phyloP scores from a whole-genome alignment of 805 yeast genomes.

The Metschnikowia matae region DNA sequence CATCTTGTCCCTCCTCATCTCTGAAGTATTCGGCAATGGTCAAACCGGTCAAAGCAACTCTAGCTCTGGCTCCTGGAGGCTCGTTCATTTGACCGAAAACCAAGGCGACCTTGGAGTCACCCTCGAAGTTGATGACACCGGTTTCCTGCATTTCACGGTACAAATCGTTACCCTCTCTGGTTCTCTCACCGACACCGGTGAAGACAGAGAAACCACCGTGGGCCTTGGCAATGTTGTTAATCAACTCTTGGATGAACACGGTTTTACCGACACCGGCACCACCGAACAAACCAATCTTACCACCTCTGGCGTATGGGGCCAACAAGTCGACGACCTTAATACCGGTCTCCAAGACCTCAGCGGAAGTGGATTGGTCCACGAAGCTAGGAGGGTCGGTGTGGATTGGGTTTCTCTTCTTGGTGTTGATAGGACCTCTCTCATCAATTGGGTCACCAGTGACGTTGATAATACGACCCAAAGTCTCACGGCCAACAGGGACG shows the following conservation, averaged over 20 bases:
- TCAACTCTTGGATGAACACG: constrained; percentile 98
- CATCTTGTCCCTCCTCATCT: constrained; percentile 99
- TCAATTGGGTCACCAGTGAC: constrained; percentile 99
- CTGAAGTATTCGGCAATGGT: constrained; percentile 99
- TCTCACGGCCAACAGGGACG: constrained; percentile 98
- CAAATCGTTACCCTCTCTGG: constrained; percentile 99
- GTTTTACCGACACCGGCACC: constrained; percentile 99
- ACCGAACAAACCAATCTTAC: constrained; percentile 99
- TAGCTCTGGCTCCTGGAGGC: constrained; percentile 99
- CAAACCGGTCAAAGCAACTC: constrained; percentile 99
- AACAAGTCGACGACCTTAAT: constrained; percentile 98
- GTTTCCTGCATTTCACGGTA: constrained; percentile 99
- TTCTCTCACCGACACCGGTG: constrained; percentile 99
- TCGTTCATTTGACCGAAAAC: constrained; percentile 99
- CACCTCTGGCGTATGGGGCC: constrained; percentile 99
- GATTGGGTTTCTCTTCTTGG: constrained; percentile 92
- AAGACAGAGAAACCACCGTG: constrained; percentile 99
- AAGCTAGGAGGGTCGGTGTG: constrained; percentile 98
- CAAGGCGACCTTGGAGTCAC: constrained; percentile 98
- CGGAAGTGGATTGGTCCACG: constrained; percentile 94
- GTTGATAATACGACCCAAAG: constrained; percentile 97
- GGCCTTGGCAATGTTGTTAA: constrained; percentile 99
- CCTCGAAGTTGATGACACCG: constrained; percentile 99
- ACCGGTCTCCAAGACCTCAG: constrained; percentile 99
- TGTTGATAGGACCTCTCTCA: constrained; percentile 97